Evolutionary conservation across 2,329 filamentous ascomycete genomes (phyloP), one percentile per base, ranked within the genome.

Genomic region (Calonectria naviculata): DNA sequence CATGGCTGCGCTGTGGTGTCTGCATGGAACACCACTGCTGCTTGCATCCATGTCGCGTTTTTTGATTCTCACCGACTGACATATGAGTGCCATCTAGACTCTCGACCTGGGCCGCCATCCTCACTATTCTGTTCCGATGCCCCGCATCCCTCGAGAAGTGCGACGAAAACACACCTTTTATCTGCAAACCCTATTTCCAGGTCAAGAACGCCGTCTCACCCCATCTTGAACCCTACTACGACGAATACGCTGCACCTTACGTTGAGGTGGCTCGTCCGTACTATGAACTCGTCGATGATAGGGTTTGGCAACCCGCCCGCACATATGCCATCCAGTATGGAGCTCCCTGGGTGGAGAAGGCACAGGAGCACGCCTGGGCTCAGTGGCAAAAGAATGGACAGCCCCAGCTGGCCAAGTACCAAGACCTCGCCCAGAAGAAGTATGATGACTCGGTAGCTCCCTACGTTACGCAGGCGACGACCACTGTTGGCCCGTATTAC

Each of bases 151-250:
- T 92, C 71, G 89, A 92, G 31, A 88, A 90, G 29, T 90, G 97
- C 78, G 89, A 90, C 77, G 90, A 93, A 29, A 84, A 88, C 34
- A 94, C 94, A 1, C 94, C 95, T 1, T 88, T 86, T 74, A 89
- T 98, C 72, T 99, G 97, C 89, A 92, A 92, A 79, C 92, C 94
- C 12, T 98, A 98, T 88, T 88, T 93, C 85, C 84, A 91, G 84
- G 77, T 91, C 86, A 85, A 92, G 87, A 83, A 88, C 24, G 79
- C 85, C 68, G 85, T 95, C 71, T 84, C 90, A 29, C 97, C 97
- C 4, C 93, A 96, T 81, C 79, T 97, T 36, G 88, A 92, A 77
- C 96, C 95, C 3, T 97, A 97, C 84, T 98, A 98, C 83, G 86
- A 96, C 75, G 83, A 90, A 69, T 97, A 98, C 79, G 93, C 94